Evolutionary conservation across 2,329 filamentous ascomycete genomes (phyloP).

Genomic region (Blastomyces gilchristii): DNA sequence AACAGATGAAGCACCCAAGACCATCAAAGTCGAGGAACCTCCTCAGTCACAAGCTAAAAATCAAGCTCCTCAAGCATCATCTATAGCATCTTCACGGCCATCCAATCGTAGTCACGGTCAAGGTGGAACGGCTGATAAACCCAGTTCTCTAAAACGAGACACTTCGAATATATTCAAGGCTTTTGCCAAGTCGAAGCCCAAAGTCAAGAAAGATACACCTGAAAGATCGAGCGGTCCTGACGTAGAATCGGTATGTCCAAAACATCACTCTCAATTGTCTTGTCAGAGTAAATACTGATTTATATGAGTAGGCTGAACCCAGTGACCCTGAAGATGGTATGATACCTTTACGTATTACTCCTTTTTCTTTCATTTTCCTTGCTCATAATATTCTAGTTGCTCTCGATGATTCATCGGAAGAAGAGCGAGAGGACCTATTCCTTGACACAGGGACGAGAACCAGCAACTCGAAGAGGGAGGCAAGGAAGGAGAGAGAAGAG

Average conservation of each 20-base stretch:
- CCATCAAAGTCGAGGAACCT: conserved; percentile 26
- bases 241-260: conserved; percentile 28
- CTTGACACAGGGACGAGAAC: conserved; percentile 29
- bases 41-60: neutral
- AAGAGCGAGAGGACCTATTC: conserved; percentile 45
- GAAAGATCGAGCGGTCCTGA: conserved; percentile 27
- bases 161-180: conserved; percentile 62
- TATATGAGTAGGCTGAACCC: conserved; percentile 22
- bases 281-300: conserved; percentile 14
- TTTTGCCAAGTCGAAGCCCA: conserved; percentile 62
- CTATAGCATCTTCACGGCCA: neutral
- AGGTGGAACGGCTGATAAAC: conserved; percentile 30
- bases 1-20: conserved; percentile 16
- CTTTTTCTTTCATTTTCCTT: neutral
- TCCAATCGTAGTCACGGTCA: conserved; percentile 18
- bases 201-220: conserved; percentile 37
- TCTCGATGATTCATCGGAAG: conserved; percentile 46
- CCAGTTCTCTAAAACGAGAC: conserved; percentile 46
- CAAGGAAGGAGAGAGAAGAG: conserved; percentile 54
- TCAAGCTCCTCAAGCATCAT: neutral
- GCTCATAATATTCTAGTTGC: conserved; percentile 22
- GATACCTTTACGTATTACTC: conserved; percentile 12
- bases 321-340: conserved; percentile 42
- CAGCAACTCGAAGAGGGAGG: conserved; percentile 34
- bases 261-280: conserved; percentile 18